A percentile compares a stretch with the other conserved stretches of the same genome.
Evolutionary conservation across 2,329 filamentous ascomycete genomes (phyloP).

Genomic region (Clarireedia hainanense): DNA sequence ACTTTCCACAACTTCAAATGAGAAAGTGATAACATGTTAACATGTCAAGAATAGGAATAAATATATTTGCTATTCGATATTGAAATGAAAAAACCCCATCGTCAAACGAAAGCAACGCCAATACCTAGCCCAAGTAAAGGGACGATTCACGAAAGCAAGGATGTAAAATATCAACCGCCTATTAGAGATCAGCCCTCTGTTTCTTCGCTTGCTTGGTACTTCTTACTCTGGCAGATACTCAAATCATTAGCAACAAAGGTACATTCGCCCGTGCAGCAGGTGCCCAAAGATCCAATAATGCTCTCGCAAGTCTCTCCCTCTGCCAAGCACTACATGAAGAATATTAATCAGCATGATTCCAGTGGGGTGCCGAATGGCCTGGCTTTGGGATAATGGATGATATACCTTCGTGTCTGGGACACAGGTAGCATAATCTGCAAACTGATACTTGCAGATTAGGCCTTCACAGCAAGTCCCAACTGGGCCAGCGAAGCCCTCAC

Average conservation of each 20-base stretch:
- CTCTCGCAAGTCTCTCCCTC: not conserved
- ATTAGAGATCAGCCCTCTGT: no score
- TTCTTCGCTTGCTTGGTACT: not conserved
- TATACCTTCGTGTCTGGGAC: constrained; percentile 1
- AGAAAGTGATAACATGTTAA: no score
- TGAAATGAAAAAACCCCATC: no score
- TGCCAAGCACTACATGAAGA: not conserved
- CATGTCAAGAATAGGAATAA: no score
- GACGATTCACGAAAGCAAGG: no score
- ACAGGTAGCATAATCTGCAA: constrained; percentile 5
- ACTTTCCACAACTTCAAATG: no score
- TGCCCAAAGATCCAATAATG: not conserved
- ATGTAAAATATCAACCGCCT: no score
- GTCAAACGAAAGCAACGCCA: no score
- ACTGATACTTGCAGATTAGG: not conserved
- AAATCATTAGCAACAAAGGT: not conserved
- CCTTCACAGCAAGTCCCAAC: constrained; percentile 3
- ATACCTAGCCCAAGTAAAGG: no score
- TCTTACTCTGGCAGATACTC: not conserved
- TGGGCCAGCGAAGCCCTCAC: not conserved
- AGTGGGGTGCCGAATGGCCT: not conserved
- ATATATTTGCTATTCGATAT: no score
- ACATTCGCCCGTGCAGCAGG: not conserved
- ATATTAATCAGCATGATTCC: not conserved
- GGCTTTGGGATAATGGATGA: not conserved